Evolutionary conservation across 1,284 basidiomycete genomes (phyloP), one percentile per base, ranked within the genome.

Genomic region (Marasmius oreades): DNA sequence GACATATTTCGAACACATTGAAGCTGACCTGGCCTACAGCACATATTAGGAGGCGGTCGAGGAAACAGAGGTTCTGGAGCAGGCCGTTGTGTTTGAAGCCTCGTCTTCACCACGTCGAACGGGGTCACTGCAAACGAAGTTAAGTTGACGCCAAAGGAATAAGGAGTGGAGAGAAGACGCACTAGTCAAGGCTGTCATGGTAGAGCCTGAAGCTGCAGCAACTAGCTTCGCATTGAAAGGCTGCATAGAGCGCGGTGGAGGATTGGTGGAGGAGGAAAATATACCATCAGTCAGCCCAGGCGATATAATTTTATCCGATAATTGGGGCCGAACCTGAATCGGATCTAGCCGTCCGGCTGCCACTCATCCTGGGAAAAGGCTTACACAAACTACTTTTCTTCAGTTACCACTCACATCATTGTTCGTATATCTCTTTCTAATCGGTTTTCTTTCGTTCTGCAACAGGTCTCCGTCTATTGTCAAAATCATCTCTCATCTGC

Each of bases 91-190:
- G 90, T 93, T 70, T 95, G 92, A 20, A 95, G 73, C n/a, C 94
- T 83, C 20, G 94, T 96, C 72, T 96, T 96, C 63, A 96, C 82
- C 55, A 96, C 92, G 71, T 96, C 93, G 68, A 96, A 95, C 2
- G 93, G 93, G 5, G 93, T 96, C 94, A 96, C 92, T 95, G 68
- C 1, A 31, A 43, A 44, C 53, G 56, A 65, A 52, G 59, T 59
- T n/a, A 44, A 31, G 16, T 48, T 28, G 11, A 10, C 26, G 44
- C 50, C 33, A 26, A 26, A 22, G 47, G 20, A 36, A 52, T 61
- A 52, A 37, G 53, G 26, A 28, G 18, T 18, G 5, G 2, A n/a
- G 7, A 42, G 16, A 47, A 14, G 1, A 79, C 84, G 55, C 63
- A 92, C 91, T 95, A 8, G 91, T 91, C 46, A 95, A 73, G 1